phyloP scores from a whole-genome alignment of 805 yeast genomes.

The Suhomyces pyralidae region DNA sequence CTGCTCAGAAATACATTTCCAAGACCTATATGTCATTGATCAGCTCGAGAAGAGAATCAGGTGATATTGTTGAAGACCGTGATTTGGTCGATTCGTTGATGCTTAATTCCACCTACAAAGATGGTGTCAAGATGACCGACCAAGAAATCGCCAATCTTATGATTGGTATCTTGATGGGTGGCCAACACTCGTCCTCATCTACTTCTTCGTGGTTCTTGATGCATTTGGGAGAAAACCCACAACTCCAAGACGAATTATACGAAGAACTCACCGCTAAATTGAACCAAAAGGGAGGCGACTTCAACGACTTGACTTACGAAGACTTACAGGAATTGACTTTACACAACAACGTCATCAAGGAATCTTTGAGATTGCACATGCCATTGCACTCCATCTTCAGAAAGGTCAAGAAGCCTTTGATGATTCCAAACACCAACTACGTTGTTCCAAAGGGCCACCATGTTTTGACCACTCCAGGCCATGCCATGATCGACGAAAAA shows the following conservation, averaged over 20 bases:
- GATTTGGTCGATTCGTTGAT: constrained; percentile 88
- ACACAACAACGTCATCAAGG: constrained; percentile 81
- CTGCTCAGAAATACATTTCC: constrained; percentile 81
- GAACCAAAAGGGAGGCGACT: constrained; percentile 34
- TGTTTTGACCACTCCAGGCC: constrained; percentile 93
- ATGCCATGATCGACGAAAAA: constrained; percentile 69
- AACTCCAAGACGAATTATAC: constrained; percentile 76
- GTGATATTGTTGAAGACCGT: constrained; percentile 72
- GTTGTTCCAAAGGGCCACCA: constrained; percentile 88
- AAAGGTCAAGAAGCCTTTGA: constrained; percentile 74
- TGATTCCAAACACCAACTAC: constrained; percentile 72
- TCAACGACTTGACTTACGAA: constrained; percentile 71
- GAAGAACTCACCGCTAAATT: constrained; percentile 69
- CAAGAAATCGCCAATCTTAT: constrained; percentile 89
- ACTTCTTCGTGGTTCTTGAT: constrained; percentile 94
- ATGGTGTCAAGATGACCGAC: constrained; percentile 92
- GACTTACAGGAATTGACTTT: constrained; percentile 77
- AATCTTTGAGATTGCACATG: constrained; percentile 92
- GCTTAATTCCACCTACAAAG: constrained; percentile 82
- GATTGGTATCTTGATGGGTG: constrained; percentile 98
- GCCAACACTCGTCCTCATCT: constrained; percentile 96
- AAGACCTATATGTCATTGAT: constrained; percentile 79
- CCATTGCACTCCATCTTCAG: constrained; percentile 96
- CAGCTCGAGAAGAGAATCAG: constrained; percentile 64
- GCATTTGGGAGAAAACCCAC: constrained; percentile 85